Percentiles rank a stretch among this genome's conserved stretches.
Evolutionary conservation across 1,139 yeast species (phyloP).

Genomic region (Hemisphaericaspora xylanilytica): DNA sequence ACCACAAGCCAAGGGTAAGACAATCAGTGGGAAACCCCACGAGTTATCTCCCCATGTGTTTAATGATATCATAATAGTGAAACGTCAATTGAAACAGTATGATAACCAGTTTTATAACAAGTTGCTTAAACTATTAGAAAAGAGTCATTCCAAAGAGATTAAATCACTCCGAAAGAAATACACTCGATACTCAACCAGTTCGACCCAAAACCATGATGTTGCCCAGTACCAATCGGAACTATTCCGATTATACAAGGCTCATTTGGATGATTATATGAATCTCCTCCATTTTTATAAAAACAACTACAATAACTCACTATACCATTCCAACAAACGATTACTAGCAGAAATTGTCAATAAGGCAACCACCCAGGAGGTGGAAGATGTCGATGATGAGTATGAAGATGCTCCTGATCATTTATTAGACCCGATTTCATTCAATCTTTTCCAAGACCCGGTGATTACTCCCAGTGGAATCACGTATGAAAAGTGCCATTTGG

Average conservation of each 20-base stretch:
- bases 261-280: slow-evolving; percentile 19
- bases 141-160: slow-evolving; percentile 17
- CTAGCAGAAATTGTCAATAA: no score
- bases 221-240: slow-evolving; percentile 17
- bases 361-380: no score
- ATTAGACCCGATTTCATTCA: slow-evolving; percentile 48
- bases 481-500: slow-evolving; percentile 34
- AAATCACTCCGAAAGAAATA: slow-evolving; percentile 13
- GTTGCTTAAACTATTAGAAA: slow-evolving; percentile 19
- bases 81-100: slow-evolving; percentile 20
- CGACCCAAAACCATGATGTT: neutral
- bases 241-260: slow-evolving; percentile 17
- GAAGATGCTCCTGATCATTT: slow-evolving; percentile 43
- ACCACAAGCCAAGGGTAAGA: slow-evolving; percentile 9
- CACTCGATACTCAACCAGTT: slow-evolving; percentile 2
- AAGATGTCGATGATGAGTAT: no score
- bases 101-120: slow-evolving; percentile 20
- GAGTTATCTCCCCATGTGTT: slow-evolving; percentile 20
- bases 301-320: slow-evolving; percentile 18
- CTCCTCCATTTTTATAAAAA: slow-evolving; percentile 23
- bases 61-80: slow-evolving; percentile 19
- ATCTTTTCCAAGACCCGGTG: slow-evolving; percentile 46
- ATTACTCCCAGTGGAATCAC: slow-evolving; percentile 51
- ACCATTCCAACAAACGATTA: slow-evolving; percentile 2
- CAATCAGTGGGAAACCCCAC: slow-evolving; percentile 19